phyloP scores from a whole-genome alignment of 169 alveolate genomes.

The Cryptosporidium felis region DNA sequence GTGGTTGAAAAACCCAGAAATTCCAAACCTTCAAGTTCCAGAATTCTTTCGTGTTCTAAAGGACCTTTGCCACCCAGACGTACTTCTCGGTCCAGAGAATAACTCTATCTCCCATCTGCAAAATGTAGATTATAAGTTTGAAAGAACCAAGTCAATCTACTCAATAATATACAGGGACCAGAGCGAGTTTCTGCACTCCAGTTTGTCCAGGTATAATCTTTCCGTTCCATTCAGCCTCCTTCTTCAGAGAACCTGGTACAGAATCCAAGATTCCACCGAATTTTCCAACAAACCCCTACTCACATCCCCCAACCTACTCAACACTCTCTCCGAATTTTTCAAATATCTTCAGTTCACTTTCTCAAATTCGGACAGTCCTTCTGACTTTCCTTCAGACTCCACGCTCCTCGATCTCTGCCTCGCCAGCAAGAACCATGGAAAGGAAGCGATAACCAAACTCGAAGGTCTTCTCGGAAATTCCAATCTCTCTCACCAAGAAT shows the following conservation, averaged over 20 bases:
- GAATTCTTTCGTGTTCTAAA: neutral
- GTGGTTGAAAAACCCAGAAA: neutral
- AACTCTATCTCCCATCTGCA: too few species aligned
- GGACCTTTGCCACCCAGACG: neutral
- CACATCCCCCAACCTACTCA: neutral
- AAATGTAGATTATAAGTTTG: neutral
- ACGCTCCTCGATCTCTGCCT: neutral
- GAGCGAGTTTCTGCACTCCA: neutral
- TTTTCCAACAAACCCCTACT: neutral
- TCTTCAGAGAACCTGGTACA: conserved; percentile 56
- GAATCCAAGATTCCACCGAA: conserved; percentile 48
- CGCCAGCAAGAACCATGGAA: neutral
- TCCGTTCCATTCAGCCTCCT: neutral
- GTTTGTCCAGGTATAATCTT: neutral
- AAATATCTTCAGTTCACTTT: neutral
- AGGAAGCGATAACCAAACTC: too few species aligned
- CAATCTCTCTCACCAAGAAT: neutral
- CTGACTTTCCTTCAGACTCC: neutral
- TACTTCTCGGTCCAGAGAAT: neutral
- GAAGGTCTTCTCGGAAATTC: neutral
- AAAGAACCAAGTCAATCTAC: conserved; percentile 7
- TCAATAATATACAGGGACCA: conserved; percentile 1
- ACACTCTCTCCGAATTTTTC: neutral
- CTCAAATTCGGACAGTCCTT: neutral
- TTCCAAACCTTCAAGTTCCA: neutral